Evolutionary conservation across 345 rosid species (phyloP).

Genomic region (Tarenaya hassleriana): DNA sequence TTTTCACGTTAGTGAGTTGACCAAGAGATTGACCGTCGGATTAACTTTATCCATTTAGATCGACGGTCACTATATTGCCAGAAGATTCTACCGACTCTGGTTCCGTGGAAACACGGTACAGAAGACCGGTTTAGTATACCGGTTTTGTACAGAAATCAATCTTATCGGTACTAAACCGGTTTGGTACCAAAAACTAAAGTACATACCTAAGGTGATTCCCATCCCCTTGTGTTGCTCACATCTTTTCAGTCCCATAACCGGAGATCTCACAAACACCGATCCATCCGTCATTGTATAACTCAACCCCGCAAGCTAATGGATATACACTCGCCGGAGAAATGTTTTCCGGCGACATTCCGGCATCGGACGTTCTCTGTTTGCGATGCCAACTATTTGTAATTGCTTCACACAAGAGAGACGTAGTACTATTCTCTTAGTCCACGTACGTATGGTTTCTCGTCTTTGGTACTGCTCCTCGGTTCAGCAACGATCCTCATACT

Average conservation of each 20-base stretch:
- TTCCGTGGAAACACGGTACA: no score
- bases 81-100: no score
- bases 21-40: no score
- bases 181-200: no score
- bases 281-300: constrained; percentile 26
- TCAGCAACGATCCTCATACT: no score
- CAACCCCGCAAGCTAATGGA: constrained; percentile 25
- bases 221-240: constrained; percentile 32
- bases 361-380: constrained; percentile 16
- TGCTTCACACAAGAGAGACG: constrained; percentile 19
- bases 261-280: constrained; percentile 22
- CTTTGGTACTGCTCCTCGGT: constrained; percentile 47
- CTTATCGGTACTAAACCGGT: no score
- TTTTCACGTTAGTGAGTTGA: no score
- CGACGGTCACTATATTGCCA: no score
- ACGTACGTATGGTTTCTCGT: constrained; percentile 3
- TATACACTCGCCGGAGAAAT: constrained; percentile 12
- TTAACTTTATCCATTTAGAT: no score
- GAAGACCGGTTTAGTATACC: no score
- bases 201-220: constrained; percentile 32
- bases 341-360: constrained; percentile 15
- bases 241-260: constrained; percentile 27
- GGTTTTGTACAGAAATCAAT: no score
- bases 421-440: constrained; percentile 5
- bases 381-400: constrained; percentile 32